These are phyloP conservation scores for Suillus discolor DNA, from an alignment of 768 basidiomycete species.

Conservation along the genomic window DNA sequence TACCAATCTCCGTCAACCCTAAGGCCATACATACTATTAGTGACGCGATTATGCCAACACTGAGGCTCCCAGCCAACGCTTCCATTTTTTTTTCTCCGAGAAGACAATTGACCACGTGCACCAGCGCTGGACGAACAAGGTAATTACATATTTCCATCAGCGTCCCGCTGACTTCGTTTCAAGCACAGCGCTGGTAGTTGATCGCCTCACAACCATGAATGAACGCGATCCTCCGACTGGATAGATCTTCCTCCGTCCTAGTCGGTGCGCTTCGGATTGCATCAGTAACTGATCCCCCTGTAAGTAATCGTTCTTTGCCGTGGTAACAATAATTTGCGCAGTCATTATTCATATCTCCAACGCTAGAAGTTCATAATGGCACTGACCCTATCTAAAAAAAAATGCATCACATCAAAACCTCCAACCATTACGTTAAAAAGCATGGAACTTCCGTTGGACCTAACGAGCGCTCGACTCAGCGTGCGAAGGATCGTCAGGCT, in stretches of 20 bases:
- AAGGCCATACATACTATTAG: not conserved
- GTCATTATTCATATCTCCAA: not conserved
- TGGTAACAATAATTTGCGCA: constrained; percentile 7
- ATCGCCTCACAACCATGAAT: constrained; percentile 25
- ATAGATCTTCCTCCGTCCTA: constrained; percentile 21
- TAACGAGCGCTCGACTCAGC: not conserved
- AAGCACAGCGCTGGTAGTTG: constrained; percentile 17
- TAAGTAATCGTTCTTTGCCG: not conserved
- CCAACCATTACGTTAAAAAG: not conserved
- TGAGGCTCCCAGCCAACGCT: constrained; percentile 15
- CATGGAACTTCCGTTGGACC: not conserved
- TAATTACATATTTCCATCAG: constrained; percentile 14
- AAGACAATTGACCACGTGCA: constrained; percentile 16
- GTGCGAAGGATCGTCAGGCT: constrained; percentile 14
- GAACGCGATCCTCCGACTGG: constrained; percentile 20
- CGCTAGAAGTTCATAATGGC: not conserved
- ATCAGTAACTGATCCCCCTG: constrained; percentile 5
- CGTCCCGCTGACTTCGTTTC: constrained; percentile 23
- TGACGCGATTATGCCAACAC: constrained; percentile 17
- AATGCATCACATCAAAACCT: not conserved
- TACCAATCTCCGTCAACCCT: constrained; percentile 18
- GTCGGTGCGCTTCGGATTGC: constrained; percentile 23
- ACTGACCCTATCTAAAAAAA: not conserved
- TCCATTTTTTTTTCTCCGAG: constrained; percentile 31
- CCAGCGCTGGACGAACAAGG: constrained; percentile 13